These are phyloP conservation scores for Chenopodium berlandieri DNA, from an alignment of 148 eudicot genomes.

Conservation along the genomic window DNA sequence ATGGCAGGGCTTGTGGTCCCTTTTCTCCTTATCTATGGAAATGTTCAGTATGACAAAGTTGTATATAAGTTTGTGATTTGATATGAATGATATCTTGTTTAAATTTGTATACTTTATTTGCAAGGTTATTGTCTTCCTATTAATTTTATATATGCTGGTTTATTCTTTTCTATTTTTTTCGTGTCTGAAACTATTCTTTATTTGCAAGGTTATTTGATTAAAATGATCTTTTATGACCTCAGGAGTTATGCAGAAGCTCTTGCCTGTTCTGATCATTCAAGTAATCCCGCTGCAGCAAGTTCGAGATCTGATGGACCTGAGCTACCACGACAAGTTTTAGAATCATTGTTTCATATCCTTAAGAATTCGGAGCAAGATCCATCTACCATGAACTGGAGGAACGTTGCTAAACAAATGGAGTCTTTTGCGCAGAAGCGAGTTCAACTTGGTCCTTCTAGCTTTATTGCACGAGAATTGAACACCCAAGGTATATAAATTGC, in stretches of 20 bases:
- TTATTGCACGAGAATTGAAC: constrained; percentile 35
- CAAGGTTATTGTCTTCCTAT: background rate
- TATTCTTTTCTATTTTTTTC: background rate
- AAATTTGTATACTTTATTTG: background rate
- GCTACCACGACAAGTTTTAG: constrained; percentile 69
- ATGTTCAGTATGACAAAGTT: background rate
- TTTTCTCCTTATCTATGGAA: background rate
- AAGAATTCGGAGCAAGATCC: constrained; percentile 70
- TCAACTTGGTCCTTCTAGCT: constrained; percentile 38
- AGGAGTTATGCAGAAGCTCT: constrained; percentile 67
- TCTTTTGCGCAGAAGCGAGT: constrained; percentile 63
- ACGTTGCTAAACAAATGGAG: constrained; percentile 74
- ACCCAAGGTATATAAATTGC: constrained; percentile 45
- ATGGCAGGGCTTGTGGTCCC: background rate
- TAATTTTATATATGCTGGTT: too few relatives aligned
- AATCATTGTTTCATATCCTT: constrained; percentile 69
- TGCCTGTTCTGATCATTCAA: constrained; percentile 43
- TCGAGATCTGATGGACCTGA: constrained; percentile 37
- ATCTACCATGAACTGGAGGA: constrained; percentile 80
- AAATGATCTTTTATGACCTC: constrained; percentile 20
- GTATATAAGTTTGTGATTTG: too few relatives aligned
- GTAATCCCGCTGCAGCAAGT: constrained; percentile 26
- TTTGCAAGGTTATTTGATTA: constrained; percentile 10
- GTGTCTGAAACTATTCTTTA: background rate
- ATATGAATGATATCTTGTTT: background rate